Base-by-base conservation (phyloP, 179 eudicot genomes). In the Pouteria campechiana region DNA sequence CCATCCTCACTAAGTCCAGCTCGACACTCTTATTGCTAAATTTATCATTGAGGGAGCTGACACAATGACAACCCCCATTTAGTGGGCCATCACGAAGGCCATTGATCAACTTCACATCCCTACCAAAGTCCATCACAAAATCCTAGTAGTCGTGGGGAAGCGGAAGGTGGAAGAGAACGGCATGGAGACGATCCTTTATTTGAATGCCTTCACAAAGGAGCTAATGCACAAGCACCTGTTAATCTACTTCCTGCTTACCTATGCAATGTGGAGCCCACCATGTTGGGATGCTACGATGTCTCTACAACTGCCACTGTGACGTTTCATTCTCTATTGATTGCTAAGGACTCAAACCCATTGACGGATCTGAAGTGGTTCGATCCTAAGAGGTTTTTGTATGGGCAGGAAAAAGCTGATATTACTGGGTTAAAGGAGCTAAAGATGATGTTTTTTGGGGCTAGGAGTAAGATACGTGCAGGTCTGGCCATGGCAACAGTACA, bases 381-480 rank as follows among this genome's bases (percentile, higher is more conserved):
- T 43, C 97, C 93, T 44, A 93, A 84, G 2, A 49, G 95, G 66
- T 88, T 84, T 42, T 2, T 78, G 7, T 17, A 46, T 7, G 95
- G 93, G 0, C 54, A 72, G 6, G 95, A 88, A 51, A 82, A 84
- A 3, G 95, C 78, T 2, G 97, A 88, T 41, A 78, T 88, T 0
- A 84, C 80, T 0, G 97, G 97, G 4, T 53, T 62, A 0, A 58
- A 33, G 5, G 81, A 65, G 1, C 67, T 78, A 37, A 75, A 57
- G 43, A 88, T 88, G 97, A 54, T 84, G 8, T 94, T 94, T 8
- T 84, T 88, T 16, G 94, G 97, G 4, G 68, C 82, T 15, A 95
- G 97, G 2, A 49, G 95, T 36, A 74, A 94, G 64, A 81, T 88
- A 35, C 84, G 97, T 58, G 94, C 97, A 27, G 97, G 97, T 0